These are phyloP conservation scores for Phtheirospermum japonicum DNA, from an alignment of 257 asterid genomes.

Conservation along the genomic window DNA sequence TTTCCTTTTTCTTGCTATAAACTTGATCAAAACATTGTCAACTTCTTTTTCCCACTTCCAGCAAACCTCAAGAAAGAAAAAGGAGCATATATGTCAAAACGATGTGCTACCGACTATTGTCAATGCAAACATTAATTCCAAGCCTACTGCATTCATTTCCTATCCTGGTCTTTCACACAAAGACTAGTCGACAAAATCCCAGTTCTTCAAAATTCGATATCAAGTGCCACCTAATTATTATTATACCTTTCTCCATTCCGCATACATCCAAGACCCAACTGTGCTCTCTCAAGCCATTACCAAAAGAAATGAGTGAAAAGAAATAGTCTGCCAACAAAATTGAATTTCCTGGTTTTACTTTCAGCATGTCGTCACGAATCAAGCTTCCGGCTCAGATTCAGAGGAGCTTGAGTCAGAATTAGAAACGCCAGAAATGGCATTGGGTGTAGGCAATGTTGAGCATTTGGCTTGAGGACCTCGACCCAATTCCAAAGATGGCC, in stretches of 20 bases:
- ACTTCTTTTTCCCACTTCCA: conserved; percentile 27
- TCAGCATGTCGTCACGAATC: conserved; percentile 26
- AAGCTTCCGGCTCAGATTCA: conserved; percentile 43
- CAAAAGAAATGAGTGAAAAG: conserved; percentile 33
- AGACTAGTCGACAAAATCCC: conserved; percentile 26
- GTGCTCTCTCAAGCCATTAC: conserved; percentile 25
- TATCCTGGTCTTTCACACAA: conserved; percentile 33
- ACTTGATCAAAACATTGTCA: conserved; percentile 37
- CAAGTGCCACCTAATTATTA: conserved; percentile 36
- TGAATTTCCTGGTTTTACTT: conserved; percentile 29
- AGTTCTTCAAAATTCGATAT: conserved; percentile 34
- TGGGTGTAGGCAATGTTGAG: conserved; percentile 28
- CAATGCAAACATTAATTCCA: conserved; percentile 12
- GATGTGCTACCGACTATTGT: conserved; percentile 8
- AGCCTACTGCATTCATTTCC: conserved; percentile 33
- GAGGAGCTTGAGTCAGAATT: conserved; percentile 42
- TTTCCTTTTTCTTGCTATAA: conserved; percentile 38
- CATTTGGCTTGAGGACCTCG: conserved; percentile 41
- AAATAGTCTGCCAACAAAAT: conserved; percentile 35
- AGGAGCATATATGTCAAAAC: conserved; percentile 32
- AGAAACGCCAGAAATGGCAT: conserved; percentile 36
- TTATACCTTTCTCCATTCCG: conserved; percentile 40
- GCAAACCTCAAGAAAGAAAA: conserved; percentile 30
- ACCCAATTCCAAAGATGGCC: conserved; percentile 44
- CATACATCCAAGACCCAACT: conserved; percentile 25